These are phyloP conservation scores for Aspergillus sp. DNA, from an alignment of 2,329 filamentous ascomycete species.

Conservation along the genomic window DNA sequence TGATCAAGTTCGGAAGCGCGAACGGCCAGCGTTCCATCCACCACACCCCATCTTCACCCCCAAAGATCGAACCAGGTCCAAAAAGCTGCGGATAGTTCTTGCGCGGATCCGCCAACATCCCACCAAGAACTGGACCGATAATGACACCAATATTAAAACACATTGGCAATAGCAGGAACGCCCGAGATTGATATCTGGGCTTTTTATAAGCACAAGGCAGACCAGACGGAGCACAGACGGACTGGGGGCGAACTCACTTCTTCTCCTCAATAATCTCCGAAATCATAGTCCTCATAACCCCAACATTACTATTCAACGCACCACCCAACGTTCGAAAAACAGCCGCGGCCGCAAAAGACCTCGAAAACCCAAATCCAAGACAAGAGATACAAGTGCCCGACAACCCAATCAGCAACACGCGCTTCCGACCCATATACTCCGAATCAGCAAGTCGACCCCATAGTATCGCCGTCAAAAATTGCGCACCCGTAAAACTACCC, in stretches of 20 bases:
- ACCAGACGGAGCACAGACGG: neutral
- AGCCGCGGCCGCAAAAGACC: slow-evolving; percentile 61
- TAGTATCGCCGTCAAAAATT: slow-evolving; percentile 78
- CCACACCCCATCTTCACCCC: slow-evolving; percentile 57
- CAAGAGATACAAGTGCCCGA: slow-evolving; percentile 66
- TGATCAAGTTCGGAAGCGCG: slow-evolving; percentile 68
- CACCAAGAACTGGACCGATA: slow-evolving; percentile 61
- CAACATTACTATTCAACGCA: slow-evolving; percentile 69
- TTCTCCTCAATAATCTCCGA: slow-evolving; percentile 70
- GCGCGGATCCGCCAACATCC: slow-evolving; percentile 66
- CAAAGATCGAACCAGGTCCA: slow-evolving; percentile 57
- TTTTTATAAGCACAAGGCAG: neutral
- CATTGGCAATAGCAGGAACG: slow-evolving; percentile 63
- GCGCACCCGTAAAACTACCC: slow-evolving; percentile 76
- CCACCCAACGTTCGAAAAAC: slow-evolving; percentile 68
- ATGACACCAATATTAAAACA: slow-evolving; percentile 68
- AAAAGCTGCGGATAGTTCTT: slow-evolving; percentile 63
- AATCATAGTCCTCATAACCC: slow-evolving; percentile 74
- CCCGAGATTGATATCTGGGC: slow-evolving; percentile 49
- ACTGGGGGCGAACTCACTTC: slow-evolving; percentile 44
- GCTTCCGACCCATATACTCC: slow-evolving; percentile 69
- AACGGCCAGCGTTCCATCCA: slow-evolving; percentile 69
- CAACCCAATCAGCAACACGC: slow-evolving; percentile 74
- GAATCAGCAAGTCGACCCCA: slow-evolving; percentile 75
- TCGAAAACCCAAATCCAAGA: slow-evolving; percentile 68